A percentile compares a stretch with the other conserved stretches of the same genome.
These are phyloP conservation scores for Phytophthora capsici DNA, from an alignment of 352 stramenopile genomes.

Conservation along the genomic window DNA sequence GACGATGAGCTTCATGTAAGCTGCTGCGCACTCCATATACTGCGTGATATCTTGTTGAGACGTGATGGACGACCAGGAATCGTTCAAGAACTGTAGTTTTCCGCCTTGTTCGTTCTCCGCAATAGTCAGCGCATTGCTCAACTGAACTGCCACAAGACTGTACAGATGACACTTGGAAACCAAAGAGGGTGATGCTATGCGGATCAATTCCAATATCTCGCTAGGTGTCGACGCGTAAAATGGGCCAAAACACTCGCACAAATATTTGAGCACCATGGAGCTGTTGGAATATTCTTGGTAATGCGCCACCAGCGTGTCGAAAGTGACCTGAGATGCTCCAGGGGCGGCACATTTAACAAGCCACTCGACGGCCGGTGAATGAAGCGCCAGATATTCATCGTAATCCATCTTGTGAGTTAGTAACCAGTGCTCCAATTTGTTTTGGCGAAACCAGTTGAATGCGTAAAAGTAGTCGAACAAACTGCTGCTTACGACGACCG, in stretches of 20 bases:
- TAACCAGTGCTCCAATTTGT: slow-evolving; percentile 63
- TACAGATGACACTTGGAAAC: slow-evolving; percentile 75
- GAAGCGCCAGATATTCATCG: slow-evolving; percentile 74
- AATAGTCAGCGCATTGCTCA: slow-evolving; percentile 48
- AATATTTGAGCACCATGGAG: slow-evolving; percentile 91
- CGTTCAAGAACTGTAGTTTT: slow-evolving; percentile 86
- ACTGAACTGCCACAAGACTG: slow-evolving; percentile 68
- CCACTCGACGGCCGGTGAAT: slow-evolving; percentile 90
- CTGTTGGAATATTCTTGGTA: slow-evolving; percentile 86
- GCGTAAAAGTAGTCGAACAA: slow-evolving; percentile 92
- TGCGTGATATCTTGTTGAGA: slow-evolving; percentile 68
- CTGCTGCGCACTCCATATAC: slow-evolving; percentile 86
- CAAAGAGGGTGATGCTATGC: slow-evolving; percentile 54
- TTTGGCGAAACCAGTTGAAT: slow-evolving; percentile 72
- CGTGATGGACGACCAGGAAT: slow-evolving; percentile 85
- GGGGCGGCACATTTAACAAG: slow-evolving; percentile 75
- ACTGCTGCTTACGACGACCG: slow-evolving; percentile 63
- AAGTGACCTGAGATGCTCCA: slow-evolving; percentile 49
- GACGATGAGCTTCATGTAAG: slow-evolving; percentile 88
- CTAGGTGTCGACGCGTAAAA: slow-evolving; percentile 65
- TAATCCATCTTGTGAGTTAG: slow-evolving; percentile 59
- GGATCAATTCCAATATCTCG: slow-evolving; percentile 77
- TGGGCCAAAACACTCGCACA: slow-evolving; percentile 77
- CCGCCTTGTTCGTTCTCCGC: slow-evolving; percentile 41
- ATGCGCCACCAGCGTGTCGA: slow-evolving; percentile 75